phyloP scores from a whole-genome alignment of 1,284 basidiomycete genomes.

The Cryptococcus maquisensis region DNA sequence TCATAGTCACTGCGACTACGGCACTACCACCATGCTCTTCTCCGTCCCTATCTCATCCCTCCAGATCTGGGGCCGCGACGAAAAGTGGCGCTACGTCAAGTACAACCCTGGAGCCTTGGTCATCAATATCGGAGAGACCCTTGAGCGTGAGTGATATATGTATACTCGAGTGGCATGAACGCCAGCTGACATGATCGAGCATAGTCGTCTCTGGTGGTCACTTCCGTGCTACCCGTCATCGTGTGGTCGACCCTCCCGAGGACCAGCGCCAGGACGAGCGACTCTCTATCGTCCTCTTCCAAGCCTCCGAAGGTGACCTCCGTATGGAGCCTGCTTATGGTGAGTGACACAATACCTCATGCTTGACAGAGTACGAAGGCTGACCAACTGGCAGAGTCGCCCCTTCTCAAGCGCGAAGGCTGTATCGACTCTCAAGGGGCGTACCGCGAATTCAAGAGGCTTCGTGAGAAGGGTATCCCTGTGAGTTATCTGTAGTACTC shows the following conservation, averaged over 20 bases:
- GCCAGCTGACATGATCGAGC: not conserved
- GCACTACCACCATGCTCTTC: conserved; percentile 13
- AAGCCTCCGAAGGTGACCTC: conserved; percentile 6
- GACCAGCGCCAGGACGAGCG: conserved; percentile 20
- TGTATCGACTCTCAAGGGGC: conserved; percentile 32
- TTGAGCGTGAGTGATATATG: conserved; percentile 5
- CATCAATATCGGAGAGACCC: conserved; percentile 12
- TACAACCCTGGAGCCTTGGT: conserved; percentile 13
- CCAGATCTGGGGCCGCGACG: conserved; percentile 10
- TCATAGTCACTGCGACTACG: conserved; percentile 4
- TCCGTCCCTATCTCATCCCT: conserved; percentile 10
- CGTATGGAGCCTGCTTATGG: conserved; percentile 8
- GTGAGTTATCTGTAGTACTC: conserved; percentile 10
- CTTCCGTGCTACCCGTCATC: conserved; percentile 43
- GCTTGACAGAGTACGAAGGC: not conserved
- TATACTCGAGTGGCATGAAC: not conserved
- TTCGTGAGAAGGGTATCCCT: conserved; percentile 23
- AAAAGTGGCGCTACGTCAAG: conserved; percentile 10
- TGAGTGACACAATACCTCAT: not conserved
- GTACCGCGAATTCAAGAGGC: conserved; percentile 29
- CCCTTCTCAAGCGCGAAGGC: conserved; percentile 24
- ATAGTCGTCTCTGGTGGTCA: conserved; percentile 24
- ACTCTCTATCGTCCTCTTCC: conserved; percentile 10
- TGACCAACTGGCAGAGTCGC: conserved; percentile 13
- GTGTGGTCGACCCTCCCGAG: conserved; percentile 21